Percentiles rank a stretch among this genome's conserved stretches.
Evolutionary conservation across 2,329 filamentous ascomycete genomes (phyloP).

Genomic region (Ceratocystis alfenasii): DNA sequence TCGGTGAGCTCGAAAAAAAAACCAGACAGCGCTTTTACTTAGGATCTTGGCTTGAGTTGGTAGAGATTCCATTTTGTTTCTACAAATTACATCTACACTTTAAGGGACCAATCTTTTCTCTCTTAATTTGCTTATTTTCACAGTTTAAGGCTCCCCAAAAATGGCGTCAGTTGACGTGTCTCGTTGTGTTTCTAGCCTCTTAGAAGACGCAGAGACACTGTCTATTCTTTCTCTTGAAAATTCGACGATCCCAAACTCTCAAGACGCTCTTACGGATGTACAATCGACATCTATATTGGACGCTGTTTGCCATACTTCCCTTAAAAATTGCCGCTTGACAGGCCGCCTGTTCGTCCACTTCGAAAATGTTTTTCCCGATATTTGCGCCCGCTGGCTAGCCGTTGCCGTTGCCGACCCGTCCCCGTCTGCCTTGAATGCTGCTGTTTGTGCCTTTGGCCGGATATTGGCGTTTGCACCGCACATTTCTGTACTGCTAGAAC

Average conservation of each 20-base stretch:
- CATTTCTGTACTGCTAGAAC: constrained; percentile 59
- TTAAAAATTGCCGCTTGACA: constrained; percentile 54
- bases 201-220: constrained; percentile 22
- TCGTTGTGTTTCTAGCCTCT: constrained; percentile 21
- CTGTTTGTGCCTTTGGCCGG: constrained; percentile 61
- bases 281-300: constrained; percentile 57
- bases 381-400: constrained; percentile 68
- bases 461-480: constrained; percentile 73
- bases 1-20: constrained; percentile 21
- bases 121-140: neutral
- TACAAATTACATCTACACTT: neutral
- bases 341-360: constrained; percentile 64
- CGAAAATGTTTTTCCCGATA: constrained; percentile 63
- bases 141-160: neutral
- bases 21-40: constrained; percentile 8
- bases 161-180: constrained; percentile 23
- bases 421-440: constrained; percentile 31
- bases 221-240: constrained; percentile 44
- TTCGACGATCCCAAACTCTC: constrained; percentile 3
- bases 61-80: constrained; percentile 19
- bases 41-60: neutral
- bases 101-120: constrained; percentile 1
- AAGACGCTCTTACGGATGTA: constrained; percentile 36
- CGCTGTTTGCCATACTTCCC: constrained; percentile 55
- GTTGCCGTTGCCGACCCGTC: constrained; percentile 26